phyloP scores from a whole-genome alignment of 164 flowering plant genomes.

The Chimonanthus praecox region DNA sequence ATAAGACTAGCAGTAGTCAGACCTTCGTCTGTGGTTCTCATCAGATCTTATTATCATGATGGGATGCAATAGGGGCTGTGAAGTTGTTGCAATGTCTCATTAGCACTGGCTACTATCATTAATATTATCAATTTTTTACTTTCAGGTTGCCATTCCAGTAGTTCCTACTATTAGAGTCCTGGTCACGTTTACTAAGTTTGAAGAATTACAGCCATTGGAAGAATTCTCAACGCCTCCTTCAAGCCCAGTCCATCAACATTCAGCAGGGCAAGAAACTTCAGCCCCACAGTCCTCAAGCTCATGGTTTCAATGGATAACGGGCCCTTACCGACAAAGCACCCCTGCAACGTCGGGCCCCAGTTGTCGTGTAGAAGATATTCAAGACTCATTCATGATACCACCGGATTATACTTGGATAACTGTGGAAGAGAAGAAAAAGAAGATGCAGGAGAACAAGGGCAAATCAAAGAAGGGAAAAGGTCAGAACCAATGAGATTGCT shows the following conservation, averaged over 20 bases:
- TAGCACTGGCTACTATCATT: neutral
- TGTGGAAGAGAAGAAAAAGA: constrained; percentile 81
- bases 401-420: constrained; percentile 74
- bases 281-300: constrained; percentile 44
- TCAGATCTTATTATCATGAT: too few species aligned
- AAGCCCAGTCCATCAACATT: constrained; percentile 39
- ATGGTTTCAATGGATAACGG: constrained; percentile 92
- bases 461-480: constrained; percentile 59
- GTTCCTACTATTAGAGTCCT: constrained; percentile 90
- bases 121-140: constrained; percentile 7
- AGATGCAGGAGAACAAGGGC: constrained; percentile 68
- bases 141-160: constrained; percentile 94
- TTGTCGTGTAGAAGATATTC: constrained; percentile 60
- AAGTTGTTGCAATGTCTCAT: neutral
- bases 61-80: neutral
- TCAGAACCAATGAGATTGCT: constrained; percentile 15
- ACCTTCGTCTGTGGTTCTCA: too few species aligned
- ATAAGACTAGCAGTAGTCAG: too few species aligned
- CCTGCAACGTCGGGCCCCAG: constrained; percentile 32
- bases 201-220: constrained; percentile 78
- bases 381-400: constrained; percentile 81
- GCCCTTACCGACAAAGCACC: constrained; percentile 55
- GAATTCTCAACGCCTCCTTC: constrained; percentile 94
- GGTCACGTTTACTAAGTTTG: constrained; percentile 89
- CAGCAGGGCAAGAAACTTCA: constrained; percentile 47